A percentile compares a stretch with the other conserved stretches of the same genome.
Evolutionary conservation across 163 green algal genomes (phyloP).

Genomic region (Scenedesmus sp.): DNA sequence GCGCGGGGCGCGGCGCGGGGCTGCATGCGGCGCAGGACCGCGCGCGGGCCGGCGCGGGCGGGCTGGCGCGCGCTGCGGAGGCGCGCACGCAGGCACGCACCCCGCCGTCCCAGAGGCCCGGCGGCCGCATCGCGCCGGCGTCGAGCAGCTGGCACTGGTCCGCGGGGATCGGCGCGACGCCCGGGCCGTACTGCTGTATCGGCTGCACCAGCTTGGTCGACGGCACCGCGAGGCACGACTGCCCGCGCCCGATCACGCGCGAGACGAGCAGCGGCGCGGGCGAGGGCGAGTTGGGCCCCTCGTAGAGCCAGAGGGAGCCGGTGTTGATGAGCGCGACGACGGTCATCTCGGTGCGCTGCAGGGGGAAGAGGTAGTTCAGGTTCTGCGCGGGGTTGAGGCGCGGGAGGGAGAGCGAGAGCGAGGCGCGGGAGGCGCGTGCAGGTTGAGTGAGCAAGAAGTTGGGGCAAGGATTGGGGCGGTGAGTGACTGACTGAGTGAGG

Average conservation of each 20-base stretch:
- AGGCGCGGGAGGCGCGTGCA: not conserved
- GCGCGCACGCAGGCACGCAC: not conserved
- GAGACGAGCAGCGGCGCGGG: constrained; percentile 26
- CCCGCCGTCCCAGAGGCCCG: constrained; percentile 33
- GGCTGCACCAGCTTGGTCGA: not conserved
- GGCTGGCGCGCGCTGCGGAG: too few relatives aligned
- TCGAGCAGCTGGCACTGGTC: constrained; percentile 10
- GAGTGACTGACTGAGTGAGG: too few relatives aligned
- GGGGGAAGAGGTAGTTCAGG: constrained; percentile 22
- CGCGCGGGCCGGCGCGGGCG: too few relatives aligned
- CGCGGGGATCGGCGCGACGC: not conserved
- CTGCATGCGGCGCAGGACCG: too few relatives aligned
- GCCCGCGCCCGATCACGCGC: not conserved
- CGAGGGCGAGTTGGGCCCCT: constrained; percentile 1
- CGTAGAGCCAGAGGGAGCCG: constrained; percentile 41
- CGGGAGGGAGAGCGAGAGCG: not conserved
- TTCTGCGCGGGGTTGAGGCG: constrained; percentile 13
- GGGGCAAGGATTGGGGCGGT: too few relatives aligned
- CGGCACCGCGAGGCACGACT: not conserved
- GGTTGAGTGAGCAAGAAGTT: not conserved
- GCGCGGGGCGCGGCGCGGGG: too few relatives aligned
- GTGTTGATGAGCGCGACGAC: constrained; percentile 43
- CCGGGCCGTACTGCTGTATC: not conserved
- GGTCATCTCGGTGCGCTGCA: constrained; percentile 9
- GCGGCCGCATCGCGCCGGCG: constrained; percentile 32